Evolutionary conservation across 1,139 yeast species (phyloP).

Genomic region (Candida buenavistaensis): DNA sequence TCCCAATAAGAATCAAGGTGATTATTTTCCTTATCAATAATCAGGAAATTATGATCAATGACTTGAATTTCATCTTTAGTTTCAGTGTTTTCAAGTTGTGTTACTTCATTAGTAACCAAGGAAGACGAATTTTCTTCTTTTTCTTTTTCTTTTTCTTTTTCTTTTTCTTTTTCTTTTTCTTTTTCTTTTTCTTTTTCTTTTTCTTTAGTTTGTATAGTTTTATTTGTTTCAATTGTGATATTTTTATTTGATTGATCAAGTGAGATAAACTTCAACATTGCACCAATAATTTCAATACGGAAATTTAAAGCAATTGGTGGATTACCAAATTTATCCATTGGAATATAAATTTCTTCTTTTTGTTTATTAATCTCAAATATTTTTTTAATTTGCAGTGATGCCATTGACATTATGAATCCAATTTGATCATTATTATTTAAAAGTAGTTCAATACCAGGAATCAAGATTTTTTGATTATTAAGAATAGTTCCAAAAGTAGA

Average conservation of each 20-base stretch:
- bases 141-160: too few species aligned
- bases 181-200: too few species aligned
- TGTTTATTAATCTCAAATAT: slow-evolving; percentile 14
- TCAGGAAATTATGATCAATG: too few species aligned
- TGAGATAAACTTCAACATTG: slow-evolving; percentile 12
- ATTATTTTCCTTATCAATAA: too few species aligned
- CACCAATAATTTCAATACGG: slow-evolving; percentile 14
- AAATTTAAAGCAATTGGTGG: slow-evolving; percentile 28
- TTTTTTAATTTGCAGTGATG: slow-evolving; percentile 22
- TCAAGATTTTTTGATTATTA: slow-evolving; percentile 22
- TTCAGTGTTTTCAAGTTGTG: too few species aligned
- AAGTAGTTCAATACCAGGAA: slow-evolving; percentile 20
- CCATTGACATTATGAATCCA: slow-evolving; percentile 35
- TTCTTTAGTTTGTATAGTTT: too few species aligned
- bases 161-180: background rate
- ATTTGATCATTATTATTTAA: slow-evolving; percentile 26
- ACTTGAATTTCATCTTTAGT: too few species aligned
- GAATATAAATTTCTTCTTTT: slow-evolving; percentile 14
- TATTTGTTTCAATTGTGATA: too few species aligned
- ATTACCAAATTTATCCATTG: slow-evolving; percentile 23
- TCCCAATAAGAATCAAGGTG: too few species aligned
- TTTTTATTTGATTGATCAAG: too few species aligned
- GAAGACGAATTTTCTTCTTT: too few species aligned
- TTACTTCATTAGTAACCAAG: too few species aligned
- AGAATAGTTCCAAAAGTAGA: slow-evolving; percentile 46